phyloP scores from a whole-genome alignment of 768 basidiomycete genomes.

The Candolleomyces eurysporus region DNA sequence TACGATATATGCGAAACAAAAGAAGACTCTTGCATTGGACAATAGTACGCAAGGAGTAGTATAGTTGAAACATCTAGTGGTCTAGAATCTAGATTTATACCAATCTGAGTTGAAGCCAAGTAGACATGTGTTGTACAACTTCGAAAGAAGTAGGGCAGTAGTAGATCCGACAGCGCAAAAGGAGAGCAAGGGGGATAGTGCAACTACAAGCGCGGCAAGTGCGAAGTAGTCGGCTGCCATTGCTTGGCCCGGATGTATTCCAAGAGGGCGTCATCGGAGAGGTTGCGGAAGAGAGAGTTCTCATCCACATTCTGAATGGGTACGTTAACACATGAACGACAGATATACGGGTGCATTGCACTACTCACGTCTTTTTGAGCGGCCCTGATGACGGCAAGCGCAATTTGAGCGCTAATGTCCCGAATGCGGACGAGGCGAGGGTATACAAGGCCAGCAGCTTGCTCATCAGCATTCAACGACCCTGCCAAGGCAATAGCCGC shows the following conservation, averaged over 20 bases:
- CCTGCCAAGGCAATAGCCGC: constrained; percentile 60
- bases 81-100: background rate
- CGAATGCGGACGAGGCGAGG: constrained; percentile 67
- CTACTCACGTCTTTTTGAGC: constrained; percentile 60
- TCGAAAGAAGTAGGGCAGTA: background rate
- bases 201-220: constrained; percentile 29
- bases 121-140: too few relatives aligned
- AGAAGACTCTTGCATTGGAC: too few relatives aligned
- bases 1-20: too few relatives aligned
- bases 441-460: constrained; percentile 55
- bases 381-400: constrained; percentile 57
- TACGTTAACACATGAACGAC: background rate
- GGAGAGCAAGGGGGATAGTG: constrained; percentile 1
- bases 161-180: constrained; percentile 10
- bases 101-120: too few relatives aligned
- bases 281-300: constrained; percentile 43
- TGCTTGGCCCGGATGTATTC: constrained; percentile 53
- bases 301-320: constrained; percentile 40
- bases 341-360: background rate
- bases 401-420: constrained; percentile 61
- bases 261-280: constrained; percentile 46
- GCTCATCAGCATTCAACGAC: constrained; percentile 56
- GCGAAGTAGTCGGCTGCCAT: constrained; percentile 45
- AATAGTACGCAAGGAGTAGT: too few relatives aligned
- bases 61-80: background rate